A percentile compares a stretch with the other conserved stretches of the same genome.
Evolutionary conservation across 805 yeast species (phyloP).

Genomic region (Grigorovia humatica): DNA sequence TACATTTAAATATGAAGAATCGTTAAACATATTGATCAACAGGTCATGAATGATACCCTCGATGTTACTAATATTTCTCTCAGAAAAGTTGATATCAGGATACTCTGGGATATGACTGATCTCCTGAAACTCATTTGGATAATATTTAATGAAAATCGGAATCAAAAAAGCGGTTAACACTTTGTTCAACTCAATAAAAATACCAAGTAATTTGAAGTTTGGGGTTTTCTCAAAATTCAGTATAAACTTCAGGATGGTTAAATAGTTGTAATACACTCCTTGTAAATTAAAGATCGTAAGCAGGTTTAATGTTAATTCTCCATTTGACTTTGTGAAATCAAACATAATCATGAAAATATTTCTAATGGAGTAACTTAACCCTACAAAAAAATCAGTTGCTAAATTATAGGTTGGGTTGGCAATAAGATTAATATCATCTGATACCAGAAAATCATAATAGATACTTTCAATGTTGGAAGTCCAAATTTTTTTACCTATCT

Average conservation of each 20-base stretch:
- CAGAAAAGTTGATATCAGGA: conserved; percentile 2
- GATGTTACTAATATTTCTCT: conserved; percentile 16
- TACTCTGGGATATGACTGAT: not conserved
- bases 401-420: conserved; percentile 21
- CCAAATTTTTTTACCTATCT: conserved; percentile 20
- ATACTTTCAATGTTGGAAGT: conserved; percentile 14
- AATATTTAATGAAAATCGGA: conserved; percentile 7
- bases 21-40: conserved; percentile 25
- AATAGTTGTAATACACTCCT: conserved; percentile 23
- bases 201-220: conserved; percentile 25
- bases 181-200: conserved; percentile 23
- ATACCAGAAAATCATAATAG: conserved; percentile 15
- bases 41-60: conserved; percentile 24
- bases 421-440: conserved; percentile 16
- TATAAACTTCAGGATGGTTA: conserved; percentile 22
- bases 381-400: conserved; percentile 24
- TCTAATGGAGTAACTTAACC: conserved; percentile 26
- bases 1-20: conserved; percentile 25
- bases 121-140: conserved; percentile 14
- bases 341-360: conserved; percentile 19
- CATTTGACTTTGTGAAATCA: conserved; percentile 3
- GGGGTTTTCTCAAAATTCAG: conserved; percentile 27
- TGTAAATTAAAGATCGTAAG: conserved; percentile 24
- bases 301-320: conserved; percentile 13
- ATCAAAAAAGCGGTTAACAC: conserved; percentile 15